Base-by-base conservation (phyloP, 2,329 filamentous ascomycete genomes). In the Claviceps sp. region DNA sequence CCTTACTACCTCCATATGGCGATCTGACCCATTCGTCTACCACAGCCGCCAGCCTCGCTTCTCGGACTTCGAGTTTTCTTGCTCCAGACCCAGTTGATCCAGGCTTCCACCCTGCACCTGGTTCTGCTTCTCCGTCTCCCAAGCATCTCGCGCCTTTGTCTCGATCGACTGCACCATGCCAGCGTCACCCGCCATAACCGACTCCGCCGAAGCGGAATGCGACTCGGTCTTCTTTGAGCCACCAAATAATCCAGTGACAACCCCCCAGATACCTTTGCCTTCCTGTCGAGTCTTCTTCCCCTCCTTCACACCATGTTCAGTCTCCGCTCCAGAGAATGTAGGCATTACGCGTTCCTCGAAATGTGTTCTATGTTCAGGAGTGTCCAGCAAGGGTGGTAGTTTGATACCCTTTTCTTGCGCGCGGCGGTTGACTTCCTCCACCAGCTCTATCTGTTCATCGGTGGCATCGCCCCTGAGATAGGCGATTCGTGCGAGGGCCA, bases 401-500 rank as follows among this genome's bases (percentile, higher is more conserved):
- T 73, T 69, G 61, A 69, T 62, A 58, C 72, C 73, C 51, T 63
- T 61, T 49, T 67, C 63, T 54, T 71, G 68, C 53, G 76, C 75
- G 47, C 70, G 67, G 53, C 65, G 70, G 57, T 77, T 74, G 54
- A 76, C 75, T 52, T 79, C 76, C 58, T 81, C 78, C 48, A 82
- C 78, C 52, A 81, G 70, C 36, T 66, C 61, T 49, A 74, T 70
- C 63, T 82, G 78, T 47, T 78, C 77, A 45, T 75, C 72, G 52
- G 73, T 77, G 26, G 78, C 78, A 38, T 71, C 69, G 61, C 76
- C 76, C 55, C 73, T 75, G 69, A 82, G 76, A 67, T 79, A 82
- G 54, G 78, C 78, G 18, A 82, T 67, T 34, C 78, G 77, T 49
- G 78, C 78, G 55, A 72, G 71, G 56, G 76, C 72, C 52, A 82